A percentile compares a stretch with the other conserved stretches of the same genome.
phyloP scores from a whole-genome alignment of 2,329 filamentous ascomycete species.

The Podosphaera leucotricha region DNA sequence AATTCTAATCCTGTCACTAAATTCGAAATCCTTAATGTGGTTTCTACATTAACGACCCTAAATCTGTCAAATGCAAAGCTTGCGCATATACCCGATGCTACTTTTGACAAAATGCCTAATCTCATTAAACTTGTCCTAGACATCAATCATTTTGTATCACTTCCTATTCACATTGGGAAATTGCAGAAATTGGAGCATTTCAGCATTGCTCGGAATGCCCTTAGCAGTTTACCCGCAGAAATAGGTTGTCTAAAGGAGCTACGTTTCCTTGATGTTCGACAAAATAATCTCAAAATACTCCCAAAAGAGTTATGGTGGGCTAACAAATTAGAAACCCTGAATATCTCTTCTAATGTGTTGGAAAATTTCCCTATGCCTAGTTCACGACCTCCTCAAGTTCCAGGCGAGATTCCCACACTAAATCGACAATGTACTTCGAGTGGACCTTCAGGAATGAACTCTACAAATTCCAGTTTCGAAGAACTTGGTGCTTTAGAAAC shows the following conservation, averaged over 20 bases:
- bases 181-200: slow-evolving; percentile 69
- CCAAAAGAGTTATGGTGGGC: slow-evolving; percentile 95
- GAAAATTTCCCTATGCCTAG: slow-evolving; percentile 75
- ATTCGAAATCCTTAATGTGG: slow-evolving; percentile 56
- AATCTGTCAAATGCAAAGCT: slow-evolving; percentile 84
- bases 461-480: slow-evolving; percentile 49
- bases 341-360: slow-evolving; percentile 85
- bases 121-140: slow-evolving; percentile 74
- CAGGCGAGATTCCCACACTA: slow-evolving; percentile 22
- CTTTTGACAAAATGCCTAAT: slow-evolving; percentile 71
- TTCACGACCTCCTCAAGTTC: slow-evolving; percentile 40
- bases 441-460: slow-evolving; percentile 16
- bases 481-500: slow-evolving; percentile 46
- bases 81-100: slow-evolving; percentile 62
- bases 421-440: slow-evolving; percentile 3
- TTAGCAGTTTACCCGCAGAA: slow-evolving; percentile 63
- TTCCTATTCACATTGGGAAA: slow-evolving; percentile 67
- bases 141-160: slow-evolving; percentile 83
- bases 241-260: slow-evolving; percentile 75
- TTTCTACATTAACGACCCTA: slow-evolving; percentile 63
- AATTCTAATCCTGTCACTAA: slow-evolving; percentile 92
- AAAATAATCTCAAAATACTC: slow-evolving; percentile 77
- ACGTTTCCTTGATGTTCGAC: slow-evolving; percentile 64
- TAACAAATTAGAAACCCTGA: slow-evolving; percentile 69
- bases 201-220: slow-evolving; percentile 77